Conservation (phyloP, 352 stramenopile species). For the Phytophthora citricola region DNA sequence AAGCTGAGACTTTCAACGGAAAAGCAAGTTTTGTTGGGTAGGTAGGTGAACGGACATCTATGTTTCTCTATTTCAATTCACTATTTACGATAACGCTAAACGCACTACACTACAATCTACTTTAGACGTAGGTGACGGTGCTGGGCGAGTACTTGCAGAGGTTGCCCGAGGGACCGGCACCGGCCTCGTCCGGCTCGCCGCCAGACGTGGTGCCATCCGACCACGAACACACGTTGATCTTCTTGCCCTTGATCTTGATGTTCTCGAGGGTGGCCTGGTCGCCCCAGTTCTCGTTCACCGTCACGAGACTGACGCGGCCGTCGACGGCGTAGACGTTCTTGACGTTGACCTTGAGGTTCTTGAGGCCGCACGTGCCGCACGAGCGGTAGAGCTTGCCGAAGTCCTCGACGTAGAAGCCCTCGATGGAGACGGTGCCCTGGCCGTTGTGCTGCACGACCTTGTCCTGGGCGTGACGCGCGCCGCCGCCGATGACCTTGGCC, state of each 20-base stretch:
- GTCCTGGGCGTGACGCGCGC: conserved; percentile 21
- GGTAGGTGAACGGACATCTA: conserved; percentile 4
- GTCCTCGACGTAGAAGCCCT: conserved; percentile 31
- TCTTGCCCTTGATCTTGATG: conserved; percentile 49
- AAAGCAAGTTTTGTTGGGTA: neutral
- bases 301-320: conserved; percentile 41
- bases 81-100: neutral
- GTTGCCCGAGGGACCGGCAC: conserved; percentile 20
- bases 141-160: conserved; percentile 38
- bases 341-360: conserved; percentile 28
- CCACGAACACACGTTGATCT: conserved; percentile 32
- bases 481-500: conserved; percentile 40
- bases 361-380: conserved; percentile 25
- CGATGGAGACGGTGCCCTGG: conserved; percentile 29
- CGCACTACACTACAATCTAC: neutral
- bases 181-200: conserved; percentile 23
- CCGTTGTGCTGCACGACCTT: conserved; percentile 34
- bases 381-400: conserved; percentile 32
- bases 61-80: conserved; percentile 8
- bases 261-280: conserved; percentile 50
- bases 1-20: conserved; percentile 14
- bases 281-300: conserved; percentile 50
- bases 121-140: conserved; percentile 28
- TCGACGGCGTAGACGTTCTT: conserved; percentile 33
- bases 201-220: conserved; percentile 27